Base-by-base conservation (phyloP, 2,329 filamentous ascomycete genomes). In the Stagonosporopsis vannaccii region DNA sequence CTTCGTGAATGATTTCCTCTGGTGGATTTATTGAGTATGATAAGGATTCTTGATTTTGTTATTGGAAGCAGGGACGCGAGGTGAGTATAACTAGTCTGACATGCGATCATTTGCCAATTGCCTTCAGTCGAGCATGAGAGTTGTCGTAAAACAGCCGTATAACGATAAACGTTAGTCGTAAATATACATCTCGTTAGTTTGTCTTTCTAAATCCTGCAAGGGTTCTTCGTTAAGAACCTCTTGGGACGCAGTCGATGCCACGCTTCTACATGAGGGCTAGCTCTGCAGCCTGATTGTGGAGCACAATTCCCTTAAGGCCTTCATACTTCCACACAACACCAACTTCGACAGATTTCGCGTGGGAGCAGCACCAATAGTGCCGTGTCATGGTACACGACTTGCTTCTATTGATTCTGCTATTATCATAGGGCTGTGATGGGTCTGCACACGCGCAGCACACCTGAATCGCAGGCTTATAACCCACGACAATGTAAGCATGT, bases 291-390 rank as follows among this genome's bases (percentile, higher is more conserved):
- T 32, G 30, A 5, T 7, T 7, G 30, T 32, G 30, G 6, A 8
- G 30, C 30, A 32, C n/a, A 20, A 8, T 47, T 37, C n/a, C 44
- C 4, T 47, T 47, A 12, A 11, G 33, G 44, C 44, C 44, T 33
- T 33, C 44, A 47, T n/a, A 33, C 28, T 20, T 20, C 20, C 32
- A 28, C n/a, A 37, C n/a, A 20, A 47, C n/a, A 47, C 44, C n/a
- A 33, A 47, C 22, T 20, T 23, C 22, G 43, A 46, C 25, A 46
- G 8, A 36, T 30, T 46, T 32, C 17, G 32, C 43, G 35, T 36
- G 6, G 20, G 15, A 22, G 15, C 12, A 13, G 28, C 43, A 33
- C 17, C 26, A 44, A 33, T 17, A 22, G n/a, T 33, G 17, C n/a
- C 13, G 23, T 42, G 5, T 42, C 25, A n/a, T n/a, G n/a, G n/a